phyloP scores from a whole-genome alignment of 306 rosid genomes.

The Malus orientalis region DNA sequence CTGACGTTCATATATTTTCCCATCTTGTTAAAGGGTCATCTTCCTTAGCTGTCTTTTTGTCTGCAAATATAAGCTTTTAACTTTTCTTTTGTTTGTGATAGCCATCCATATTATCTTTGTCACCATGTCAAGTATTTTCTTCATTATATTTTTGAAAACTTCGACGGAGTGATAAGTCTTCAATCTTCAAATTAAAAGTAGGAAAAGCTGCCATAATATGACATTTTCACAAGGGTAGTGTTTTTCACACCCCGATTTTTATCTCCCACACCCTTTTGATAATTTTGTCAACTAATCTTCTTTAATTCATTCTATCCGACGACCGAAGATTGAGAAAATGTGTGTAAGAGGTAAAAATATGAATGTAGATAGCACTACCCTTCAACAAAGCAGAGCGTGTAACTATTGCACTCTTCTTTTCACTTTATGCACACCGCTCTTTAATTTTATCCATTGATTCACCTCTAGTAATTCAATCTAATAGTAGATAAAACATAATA shows the following conservation, averaged over 20 bases:
- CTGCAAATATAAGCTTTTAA: not conserved
- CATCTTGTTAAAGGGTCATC: not conserved
- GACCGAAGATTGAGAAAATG: rapidly evolving
- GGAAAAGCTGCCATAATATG: not conserved
- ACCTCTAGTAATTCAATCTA: not conserved
- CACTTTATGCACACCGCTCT: too few species aligned
- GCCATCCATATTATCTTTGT: not conserved
- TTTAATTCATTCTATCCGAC: too few species aligned
- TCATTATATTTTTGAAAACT: not conserved
- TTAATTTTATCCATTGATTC: too few species aligned
- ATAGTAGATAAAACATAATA: not conserved
- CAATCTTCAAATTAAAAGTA: not conserved
- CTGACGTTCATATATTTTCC: not conserved
- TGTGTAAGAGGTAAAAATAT: too few species aligned
- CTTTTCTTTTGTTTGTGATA: not conserved
- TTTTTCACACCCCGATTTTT: too few species aligned
- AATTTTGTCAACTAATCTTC: too few species aligned
- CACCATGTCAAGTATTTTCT: not conserved
- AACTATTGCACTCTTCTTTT: too few species aligned
- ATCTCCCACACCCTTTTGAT: too few species aligned
- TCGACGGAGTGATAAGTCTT: not conserved
- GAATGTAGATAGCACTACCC: too few species aligned
- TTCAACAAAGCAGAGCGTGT: too few species aligned
- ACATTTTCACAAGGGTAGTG: too few species aligned
- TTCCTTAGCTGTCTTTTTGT: slow-evolving; percentile 1